Conservation (phyloP, 106 monocot genomes). For the Dioscorea zingiberensis region DNA sequence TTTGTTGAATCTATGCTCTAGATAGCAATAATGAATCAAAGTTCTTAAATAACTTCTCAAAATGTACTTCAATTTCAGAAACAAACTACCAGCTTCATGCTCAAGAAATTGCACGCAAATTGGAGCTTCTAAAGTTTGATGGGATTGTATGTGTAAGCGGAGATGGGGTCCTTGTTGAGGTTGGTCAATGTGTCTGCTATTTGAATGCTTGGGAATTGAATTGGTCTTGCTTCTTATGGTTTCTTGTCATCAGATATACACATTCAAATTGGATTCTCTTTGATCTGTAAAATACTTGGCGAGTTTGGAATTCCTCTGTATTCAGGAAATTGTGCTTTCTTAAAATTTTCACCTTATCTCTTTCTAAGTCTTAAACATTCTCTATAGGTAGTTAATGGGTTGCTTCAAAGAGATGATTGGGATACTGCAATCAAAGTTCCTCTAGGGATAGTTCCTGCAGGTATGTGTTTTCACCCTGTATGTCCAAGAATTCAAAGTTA, state of each 20-base stretch:
- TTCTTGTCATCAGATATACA: too few relatives aligned
- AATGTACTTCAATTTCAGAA: conserved; percentile 8
- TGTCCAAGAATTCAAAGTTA: too few relatives aligned
- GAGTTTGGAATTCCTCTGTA: too few relatives aligned
- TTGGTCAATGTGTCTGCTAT: not conserved
- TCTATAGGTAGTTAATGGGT: conserved; percentile 80
- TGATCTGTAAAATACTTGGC: not conserved
- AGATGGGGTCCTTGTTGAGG: conserved; percentile 44
- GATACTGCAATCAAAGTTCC: conserved; percentile 72
- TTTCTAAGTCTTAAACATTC: too few relatives aligned
- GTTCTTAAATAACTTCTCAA: too few relatives aligned
- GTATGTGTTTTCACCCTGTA: conserved; percentile 12
- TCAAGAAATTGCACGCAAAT: conserved; percentile 20
- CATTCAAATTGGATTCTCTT: too few relatives aligned
- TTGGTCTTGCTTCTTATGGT: too few relatives aligned
- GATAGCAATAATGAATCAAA: too few relatives aligned
- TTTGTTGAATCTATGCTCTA: too few relatives aligned
- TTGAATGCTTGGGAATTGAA: too few relatives aligned
- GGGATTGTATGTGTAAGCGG: conserved; percentile 45
- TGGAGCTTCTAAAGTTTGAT: conserved; percentile 29
- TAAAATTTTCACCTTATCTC: too few relatives aligned
- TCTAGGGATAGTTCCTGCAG: conserved; percentile 95
- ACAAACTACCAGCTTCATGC: conserved; percentile 40
- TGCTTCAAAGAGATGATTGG: conserved; percentile 94
- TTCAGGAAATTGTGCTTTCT: too few relatives aligned